Base-by-base conservation (phyloP, 805 yeast species). In the Hanseniaspora meyeri region DNA sequence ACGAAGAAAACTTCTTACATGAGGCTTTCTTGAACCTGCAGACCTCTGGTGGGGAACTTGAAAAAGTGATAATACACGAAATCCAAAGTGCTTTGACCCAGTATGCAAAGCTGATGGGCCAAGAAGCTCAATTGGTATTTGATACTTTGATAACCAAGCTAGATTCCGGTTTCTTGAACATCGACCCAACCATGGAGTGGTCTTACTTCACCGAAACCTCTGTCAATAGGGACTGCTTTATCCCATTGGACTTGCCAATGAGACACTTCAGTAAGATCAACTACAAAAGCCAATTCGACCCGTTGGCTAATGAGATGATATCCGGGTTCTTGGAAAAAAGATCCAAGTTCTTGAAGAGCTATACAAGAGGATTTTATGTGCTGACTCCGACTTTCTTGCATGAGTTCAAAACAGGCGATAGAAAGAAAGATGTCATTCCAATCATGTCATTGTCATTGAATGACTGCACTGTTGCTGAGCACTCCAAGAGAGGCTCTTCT, bases 321-420 rank as follows among this genome's bases (percentile, higher is more conserved):
- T 79, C 88, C 12, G 96, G 97, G 2, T 79, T 75, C 60, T 74
- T 91, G 60, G 97, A 93, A 68, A 79, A 96, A 68, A 78, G 95
- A 64, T 87, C 97, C 7, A 91, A 91, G 74, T 90, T 81, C 67
- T 74, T 93, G 61, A 90, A 90, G 72, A 84, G 91, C n/a, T 93
- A 89, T 69, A 80, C 95, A 4, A 78, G 82, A 60, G 95, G 93
- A 3, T 93, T 85, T 81, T 93, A 88, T 66, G 96, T 91, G 19
- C 74, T 91, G 62, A 89, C 98, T 2, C 85, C 96, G 57, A 82
- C 82, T 57, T 89, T 80, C 64, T 72, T 91, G 57, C 97, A 93
- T 67, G 98, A 91, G 71, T 87, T 91, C 71, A 90, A 89, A 72
- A 70, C 88, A 1, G 69, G 81, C 3, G 96, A 90, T 68, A 77